phyloP scores from a whole-genome alignment of 441 rosid species.

The Aquilaria agallochum region DNA sequence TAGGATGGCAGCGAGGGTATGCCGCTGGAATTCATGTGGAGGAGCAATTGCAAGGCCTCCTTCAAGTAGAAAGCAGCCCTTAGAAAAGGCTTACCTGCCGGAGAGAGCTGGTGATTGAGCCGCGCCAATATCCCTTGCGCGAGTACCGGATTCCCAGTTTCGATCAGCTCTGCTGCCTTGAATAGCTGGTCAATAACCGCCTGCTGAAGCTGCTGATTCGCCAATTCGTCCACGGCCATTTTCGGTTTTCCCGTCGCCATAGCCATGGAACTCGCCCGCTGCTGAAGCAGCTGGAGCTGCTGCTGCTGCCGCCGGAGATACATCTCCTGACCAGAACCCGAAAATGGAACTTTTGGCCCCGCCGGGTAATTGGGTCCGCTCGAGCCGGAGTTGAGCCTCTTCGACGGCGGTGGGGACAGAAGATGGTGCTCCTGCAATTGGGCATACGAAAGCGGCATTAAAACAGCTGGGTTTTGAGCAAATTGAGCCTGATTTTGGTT shows the following conservation, averaged over 20 bases:
- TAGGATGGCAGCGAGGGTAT: slow-evolving; percentile 24
- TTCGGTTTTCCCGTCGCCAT: slow-evolving; percentile 28
- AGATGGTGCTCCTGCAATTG: slow-evolving; percentile 38
- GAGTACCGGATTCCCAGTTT: slow-evolving; percentile 57
- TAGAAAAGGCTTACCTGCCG: slow-evolving; percentile 70
- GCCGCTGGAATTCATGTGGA: slow-evolving; percentile 29
- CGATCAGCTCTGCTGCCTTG: slow-evolving; percentile 67
- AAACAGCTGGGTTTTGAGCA: slow-evolving; percentile 38
- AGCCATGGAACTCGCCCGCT: slow-evolving; percentile 16
- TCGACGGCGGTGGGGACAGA: slow-evolving; percentile 35
- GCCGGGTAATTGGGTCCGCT: slow-evolving; percentile 26
- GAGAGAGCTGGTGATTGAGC: slow-evolving; percentile 99
- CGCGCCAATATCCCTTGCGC: slow-evolving; percentile 99
- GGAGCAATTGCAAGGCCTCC: slow-evolving; percentile 69
- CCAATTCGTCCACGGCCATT: slow-evolving; percentile 38
- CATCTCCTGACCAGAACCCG: slow-evolving; percentile 39
- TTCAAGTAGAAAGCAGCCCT: slow-evolving; percentile 84
- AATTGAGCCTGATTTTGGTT: slow-evolving; percentile 49
- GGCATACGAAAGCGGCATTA: slow-evolving; percentile 25
- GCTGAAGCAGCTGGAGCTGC: slow-evolving; percentile 28
- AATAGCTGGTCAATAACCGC: slow-evolving; percentile 48
- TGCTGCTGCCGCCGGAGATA: slow-evolving; percentile 29
- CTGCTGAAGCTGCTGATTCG: slow-evolving; percentile 45
- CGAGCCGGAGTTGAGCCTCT: slow-evolving; percentile 41
- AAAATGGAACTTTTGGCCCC: slow-evolving; percentile 23